Percentiles rank a stretch among this genome's conserved stretches.
Evolutionary conservation across 129 eudicot genomes (phyloP).

Genomic region (Pseudognaphalium luteoalbum): DNA sequence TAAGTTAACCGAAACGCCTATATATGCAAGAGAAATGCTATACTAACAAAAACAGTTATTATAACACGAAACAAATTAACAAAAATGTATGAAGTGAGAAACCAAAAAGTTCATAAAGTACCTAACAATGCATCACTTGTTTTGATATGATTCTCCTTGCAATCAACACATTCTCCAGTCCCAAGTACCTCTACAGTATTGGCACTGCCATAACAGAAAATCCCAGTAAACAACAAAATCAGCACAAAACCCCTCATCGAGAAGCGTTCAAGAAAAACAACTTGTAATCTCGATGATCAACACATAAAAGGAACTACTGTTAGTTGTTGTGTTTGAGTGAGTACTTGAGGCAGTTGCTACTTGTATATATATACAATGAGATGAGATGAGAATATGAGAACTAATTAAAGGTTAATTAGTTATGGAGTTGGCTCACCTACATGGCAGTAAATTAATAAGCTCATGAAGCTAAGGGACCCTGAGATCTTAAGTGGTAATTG

Average conservation of each 20-base stretch:
- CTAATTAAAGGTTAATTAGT: neutral
- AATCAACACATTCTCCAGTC: constrained; percentile 74
- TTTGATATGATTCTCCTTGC: constrained; percentile 62
- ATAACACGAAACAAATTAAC: neutral
- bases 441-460: neutral
- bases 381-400: neutral
- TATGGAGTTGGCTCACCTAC: neutral
- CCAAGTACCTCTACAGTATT: constrained; percentile 71
- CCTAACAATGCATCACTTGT: constrained; percentile 74
- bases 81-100: neutral
- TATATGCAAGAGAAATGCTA: neutral
- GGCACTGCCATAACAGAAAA: constrained; percentile 41
- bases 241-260: constrained; percentile 30
- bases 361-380: neutral
- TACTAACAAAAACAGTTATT: too few relatives aligned
- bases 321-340: constrained; percentile 27
- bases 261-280: neutral
- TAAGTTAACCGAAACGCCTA: neutral
- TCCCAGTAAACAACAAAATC: constrained; percentile 39
- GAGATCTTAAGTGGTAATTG: neutral
- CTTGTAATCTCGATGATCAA: constrained; percentile 22
- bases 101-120: constrained; percentile 12
- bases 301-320: constrained; percentile 6
- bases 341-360: neutral
- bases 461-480: neutral